Percentiles rank a stretch among this genome's conserved stretches.
Conservation (phyloP, 2,329 filamentous ascomycete genomes). For the Cadophora gregata region DNA sequence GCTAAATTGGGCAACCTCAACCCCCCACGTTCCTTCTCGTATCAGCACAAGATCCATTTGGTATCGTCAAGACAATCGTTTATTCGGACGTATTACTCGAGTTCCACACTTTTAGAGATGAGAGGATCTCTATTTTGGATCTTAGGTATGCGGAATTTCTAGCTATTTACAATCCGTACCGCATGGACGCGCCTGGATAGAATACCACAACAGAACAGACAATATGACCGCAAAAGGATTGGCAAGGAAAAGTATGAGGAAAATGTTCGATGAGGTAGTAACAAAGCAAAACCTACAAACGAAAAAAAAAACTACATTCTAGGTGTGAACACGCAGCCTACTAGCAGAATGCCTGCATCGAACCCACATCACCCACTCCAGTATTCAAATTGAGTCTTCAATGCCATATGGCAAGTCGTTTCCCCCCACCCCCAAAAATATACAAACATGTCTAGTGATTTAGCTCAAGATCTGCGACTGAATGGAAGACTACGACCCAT, state of each 20-base stretch:
- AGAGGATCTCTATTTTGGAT: not conserved
- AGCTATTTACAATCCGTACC: not conserved
- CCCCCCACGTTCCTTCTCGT: slow-evolving; percentile 8
- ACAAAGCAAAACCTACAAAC: not conserved
- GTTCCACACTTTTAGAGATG: not conserved
- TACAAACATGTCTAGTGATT: not conserved
- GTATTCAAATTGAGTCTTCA: not conserved
- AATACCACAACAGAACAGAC: not conserved
- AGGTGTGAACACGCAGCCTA: not conserved
- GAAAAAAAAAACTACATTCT: not conserved
- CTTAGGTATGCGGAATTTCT: not conserved
- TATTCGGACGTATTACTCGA: not conserved
- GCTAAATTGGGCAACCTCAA: slow-evolving; percentile 3
- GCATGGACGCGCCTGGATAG: not conserved
- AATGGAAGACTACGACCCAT: not conserved
- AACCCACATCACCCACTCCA: not conserved
- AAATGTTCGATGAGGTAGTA: too few relatives aligned
- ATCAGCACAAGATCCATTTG: not conserved
- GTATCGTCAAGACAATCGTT: not conserved
- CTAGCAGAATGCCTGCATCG: not conserved
- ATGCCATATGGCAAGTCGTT: not conserved
- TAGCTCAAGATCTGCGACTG: not conserved
- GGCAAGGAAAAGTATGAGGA: not conserved
- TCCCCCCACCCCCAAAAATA: not conserved
- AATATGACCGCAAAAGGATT: not conserved